Conservation (phyloP, 805 yeast genomes). For the Starmerella stigmatis region DNA sequence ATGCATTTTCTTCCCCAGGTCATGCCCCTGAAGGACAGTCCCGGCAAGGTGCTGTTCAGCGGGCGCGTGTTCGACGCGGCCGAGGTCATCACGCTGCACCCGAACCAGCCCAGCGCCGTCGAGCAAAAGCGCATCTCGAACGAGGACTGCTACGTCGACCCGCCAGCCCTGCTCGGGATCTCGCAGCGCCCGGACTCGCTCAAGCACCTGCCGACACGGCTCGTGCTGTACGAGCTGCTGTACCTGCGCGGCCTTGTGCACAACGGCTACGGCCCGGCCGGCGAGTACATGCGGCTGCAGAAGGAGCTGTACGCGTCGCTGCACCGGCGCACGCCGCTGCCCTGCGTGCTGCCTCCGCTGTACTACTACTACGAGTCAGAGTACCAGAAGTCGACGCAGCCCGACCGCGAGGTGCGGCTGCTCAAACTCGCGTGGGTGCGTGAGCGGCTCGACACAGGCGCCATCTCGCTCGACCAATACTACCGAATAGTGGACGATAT, state of each 20-base stretch:
- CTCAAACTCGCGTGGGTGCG: constrained; percentile 18
- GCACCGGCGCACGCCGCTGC: constrained; percentile 10
- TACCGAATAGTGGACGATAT: constrained; percentile 1
- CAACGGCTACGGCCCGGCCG: constrained; percentile 17
- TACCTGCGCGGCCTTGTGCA: constrained; percentile 16
- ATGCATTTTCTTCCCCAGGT: constrained; percentile 2
- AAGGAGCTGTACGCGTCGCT: constrained; percentile 11
- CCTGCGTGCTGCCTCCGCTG: constrained; percentile 12
- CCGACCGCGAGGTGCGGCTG: constrained; percentile 12
- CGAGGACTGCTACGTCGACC: constrained; percentile 16
- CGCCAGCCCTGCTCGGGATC: constrained; percentile 7
- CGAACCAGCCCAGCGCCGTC: constrained; percentile 1
- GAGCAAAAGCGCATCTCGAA: constrained; percentile 11
- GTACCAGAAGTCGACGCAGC: constrained; percentile 12
- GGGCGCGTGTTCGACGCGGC: constrained; percentile 3
- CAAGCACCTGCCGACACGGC: constrained; percentile 13
- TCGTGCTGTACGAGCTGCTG: constrained; percentile 18
- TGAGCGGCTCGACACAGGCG: constrained; percentile 17
- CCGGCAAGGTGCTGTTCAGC: constrained; percentile 2
- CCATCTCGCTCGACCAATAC: constrained; percentile 13
- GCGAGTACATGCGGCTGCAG: constrained; percentile 6
- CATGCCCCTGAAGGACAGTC: constrained; percentile 1
- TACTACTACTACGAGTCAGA: constrained; percentile 18
- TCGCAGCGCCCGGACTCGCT: constrained; percentile 2
- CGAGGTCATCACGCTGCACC: constrained; percentile 1